phyloP scores from a whole-genome alignment of 352 stramenopile genomes.

The Thalassiosira allenii region DNA sequence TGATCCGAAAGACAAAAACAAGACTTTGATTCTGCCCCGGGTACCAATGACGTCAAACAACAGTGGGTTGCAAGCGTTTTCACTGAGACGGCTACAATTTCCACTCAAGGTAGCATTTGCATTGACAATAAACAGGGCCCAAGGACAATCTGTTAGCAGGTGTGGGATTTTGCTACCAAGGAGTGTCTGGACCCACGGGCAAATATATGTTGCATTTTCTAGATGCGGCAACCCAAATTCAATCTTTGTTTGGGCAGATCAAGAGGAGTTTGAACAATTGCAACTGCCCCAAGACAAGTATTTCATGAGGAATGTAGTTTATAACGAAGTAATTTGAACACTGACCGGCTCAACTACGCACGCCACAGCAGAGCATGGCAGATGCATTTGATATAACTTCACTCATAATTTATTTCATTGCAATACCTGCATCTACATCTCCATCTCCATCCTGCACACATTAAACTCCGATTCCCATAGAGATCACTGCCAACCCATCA shows the following conservation, averaged over 20 bases:
- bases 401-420: too few relatives aligned
- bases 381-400: too few relatives aligned
- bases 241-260: constrained; percentile 2
- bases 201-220: constrained; percentile 12
- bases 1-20: too few relatives aligned
- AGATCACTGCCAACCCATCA: neutral
- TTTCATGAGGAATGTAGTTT: constrained; percentile 7
- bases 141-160: constrained; percentile 16
- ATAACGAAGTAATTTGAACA: constrained; percentile 70
- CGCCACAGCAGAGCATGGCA: too few relatives aligned
- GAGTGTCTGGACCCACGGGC: constrained; percentile 36
- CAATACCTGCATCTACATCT: too few relatives aligned
- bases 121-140: constrained; percentile 23
- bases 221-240: neutral
- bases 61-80: constrained; percentile 5
- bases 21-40: neutral
- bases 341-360: too few relatives aligned
- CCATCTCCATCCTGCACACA: neutral
- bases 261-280: neutral
- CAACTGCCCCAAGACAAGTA: neutral
- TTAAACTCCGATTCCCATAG: constrained; percentile 15
- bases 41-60: constrained; percentile 20
- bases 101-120: constrained; percentile 21
- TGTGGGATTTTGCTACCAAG: constrained; percentile 10
- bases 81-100: constrained; percentile 24